Conservation (phyloP, 2,329 filamentous ascomycete species). For the Talaromyces islandicus region DNA sequence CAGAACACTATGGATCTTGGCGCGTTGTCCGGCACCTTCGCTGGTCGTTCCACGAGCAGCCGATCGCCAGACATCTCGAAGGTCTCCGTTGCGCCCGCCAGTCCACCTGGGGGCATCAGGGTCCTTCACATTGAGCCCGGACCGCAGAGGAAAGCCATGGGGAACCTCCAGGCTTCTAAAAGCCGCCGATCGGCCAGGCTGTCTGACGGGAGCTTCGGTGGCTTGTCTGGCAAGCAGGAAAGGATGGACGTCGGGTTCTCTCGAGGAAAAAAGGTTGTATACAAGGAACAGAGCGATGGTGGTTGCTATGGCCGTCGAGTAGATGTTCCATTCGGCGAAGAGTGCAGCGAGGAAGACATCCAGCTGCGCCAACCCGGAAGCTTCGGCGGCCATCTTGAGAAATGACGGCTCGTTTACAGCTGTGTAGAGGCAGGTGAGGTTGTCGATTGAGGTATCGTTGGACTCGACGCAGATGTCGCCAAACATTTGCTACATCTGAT, state of each 20-base stretch:
- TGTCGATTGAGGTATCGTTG: conserved; percentile 7
- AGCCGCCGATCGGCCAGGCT: conserved; percentile 76
- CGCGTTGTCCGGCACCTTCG: conserved; percentile 54
- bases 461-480: conserved; percentile 9
- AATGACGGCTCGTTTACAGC: conserved; percentile 5
- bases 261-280: conserved; percentile 63
- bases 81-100: conserved; percentile 75
- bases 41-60: conserved; percentile 60
- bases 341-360: conserved; percentile 66
- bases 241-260: conserved; percentile 86
- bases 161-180: conserved; percentile 81
- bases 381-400: conserved; percentile 33
- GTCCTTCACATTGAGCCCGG: conserved; percentile 76
- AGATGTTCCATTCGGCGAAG: conserved; percentile 73
- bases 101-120: conserved; percentile 75
- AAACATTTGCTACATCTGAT: conserved; percentile 6
- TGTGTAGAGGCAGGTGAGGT: conserved; percentile 5
- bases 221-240: conserved; percentile 84
- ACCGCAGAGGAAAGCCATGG: conserved; percentile 73
- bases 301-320: conserved; percentile 67
- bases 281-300: conserved; percentile 61
- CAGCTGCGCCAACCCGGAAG: conserved; percentile 58
- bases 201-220: conserved; percentile 68
- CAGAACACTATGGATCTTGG: conserved; percentile 70
- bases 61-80: conserved; percentile 84